Evolutionary conservation across 371 early-diverging fungal species (phyloP).

Genomic region (Funneliformis caledonium): DNA sequence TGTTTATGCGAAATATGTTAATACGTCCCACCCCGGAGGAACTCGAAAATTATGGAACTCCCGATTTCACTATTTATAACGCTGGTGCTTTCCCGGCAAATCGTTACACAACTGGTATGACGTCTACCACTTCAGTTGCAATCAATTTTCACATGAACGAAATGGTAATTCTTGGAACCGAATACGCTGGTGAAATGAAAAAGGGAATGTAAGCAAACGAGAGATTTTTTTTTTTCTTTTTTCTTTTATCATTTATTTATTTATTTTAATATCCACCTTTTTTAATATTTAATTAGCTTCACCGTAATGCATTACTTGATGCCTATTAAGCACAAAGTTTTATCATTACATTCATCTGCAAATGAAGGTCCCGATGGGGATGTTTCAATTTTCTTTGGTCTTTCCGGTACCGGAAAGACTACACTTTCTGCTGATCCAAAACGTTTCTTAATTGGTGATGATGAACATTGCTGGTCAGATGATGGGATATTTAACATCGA

Average conservation of each 20-base stretch:
- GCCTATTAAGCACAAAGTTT: constrained; percentile 91
- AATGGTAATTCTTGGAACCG: constrained; percentile 94
- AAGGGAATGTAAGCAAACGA: constrained; percentile 72
- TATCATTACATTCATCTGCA: constrained; percentile 96
- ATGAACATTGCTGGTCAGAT: constrained; percentile 98
- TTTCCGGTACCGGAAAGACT: constrained; percentile 98
- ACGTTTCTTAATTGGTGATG: constrained; percentile 95
- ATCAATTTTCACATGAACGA: constrained; percentile 83
- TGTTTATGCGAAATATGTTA: constrained; percentile 98
- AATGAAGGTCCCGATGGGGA: constrained; percentile 93
- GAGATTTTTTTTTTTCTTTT: background rate
- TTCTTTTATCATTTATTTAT: background rate
- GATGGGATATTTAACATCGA: constrained; percentile 97
- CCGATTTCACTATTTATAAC: constrained; percentile 96
- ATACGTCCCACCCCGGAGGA: constrained; percentile 94
- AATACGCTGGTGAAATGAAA: constrained; percentile 99
- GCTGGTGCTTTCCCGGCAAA: constrained; percentile 97
- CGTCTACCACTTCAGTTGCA: constrained; percentile 89
- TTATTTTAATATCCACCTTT: background rate
- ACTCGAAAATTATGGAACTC: constrained; percentile 86
- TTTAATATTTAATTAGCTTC: constrained; percentile 58
- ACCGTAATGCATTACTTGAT: constrained; percentile 99
- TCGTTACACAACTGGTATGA: constrained; percentile 96
- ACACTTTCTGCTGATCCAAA: constrained; percentile 95
- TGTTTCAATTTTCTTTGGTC: constrained; percentile 97